These are phyloP conservation scores for Lachnum nothofagi DNA, from an alignment of 2,329 filamentous ascomycete species.

Conservation along the genomic window DNA sequence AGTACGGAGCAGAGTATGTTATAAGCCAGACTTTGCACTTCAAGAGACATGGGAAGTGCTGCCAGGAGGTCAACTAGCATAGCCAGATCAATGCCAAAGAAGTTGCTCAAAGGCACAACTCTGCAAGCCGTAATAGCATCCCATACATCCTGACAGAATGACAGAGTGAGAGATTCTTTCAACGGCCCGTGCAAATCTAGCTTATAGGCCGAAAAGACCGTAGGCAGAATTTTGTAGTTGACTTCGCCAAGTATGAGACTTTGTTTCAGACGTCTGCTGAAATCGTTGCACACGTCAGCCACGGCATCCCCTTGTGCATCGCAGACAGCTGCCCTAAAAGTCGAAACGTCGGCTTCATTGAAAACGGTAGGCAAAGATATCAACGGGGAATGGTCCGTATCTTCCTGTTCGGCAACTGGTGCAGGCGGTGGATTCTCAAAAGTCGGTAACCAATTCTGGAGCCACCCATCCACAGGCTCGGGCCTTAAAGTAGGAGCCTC, in stretches of 20 bases:
- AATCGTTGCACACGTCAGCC: constrained; percentile 13
- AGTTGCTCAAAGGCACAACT: constrained; percentile 19
- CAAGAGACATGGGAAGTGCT: constrained; percentile 12
- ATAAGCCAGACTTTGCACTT: constrained; percentile 15
- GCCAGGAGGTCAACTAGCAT: constrained; percentile 16
- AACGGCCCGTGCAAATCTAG: constrained; percentile 1
- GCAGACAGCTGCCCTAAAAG: constrained; percentile 15
- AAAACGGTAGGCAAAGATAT: background rate
- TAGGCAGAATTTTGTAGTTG: constrained; percentile 10
- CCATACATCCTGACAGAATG: constrained; percentile 27
- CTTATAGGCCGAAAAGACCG: constrained; percentile 8
- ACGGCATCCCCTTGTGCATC: background rate
- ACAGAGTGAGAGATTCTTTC: constrained; percentile 6
- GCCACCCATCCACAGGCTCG: background rate
- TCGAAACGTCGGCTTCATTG: constrained; percentile 2
- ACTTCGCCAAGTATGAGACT: constrained; percentile 23
- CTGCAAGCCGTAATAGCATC: constrained; percentile 23
- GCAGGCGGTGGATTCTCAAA: background rate
- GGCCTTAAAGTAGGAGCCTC: constrained; percentile 25
- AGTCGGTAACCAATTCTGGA: constrained; percentile 16
- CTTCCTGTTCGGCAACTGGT: background rate
- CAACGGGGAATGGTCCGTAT: background rate
- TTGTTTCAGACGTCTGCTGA: constrained; percentile 22
- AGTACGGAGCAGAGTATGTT: constrained; percentile 21
- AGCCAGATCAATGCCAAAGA: constrained; percentile 13